Evolutionary conservation across 2,329 filamentous ascomycete genomes (phyloP).

Genomic region (Teratosphaeriaceae sp.): DNA sequence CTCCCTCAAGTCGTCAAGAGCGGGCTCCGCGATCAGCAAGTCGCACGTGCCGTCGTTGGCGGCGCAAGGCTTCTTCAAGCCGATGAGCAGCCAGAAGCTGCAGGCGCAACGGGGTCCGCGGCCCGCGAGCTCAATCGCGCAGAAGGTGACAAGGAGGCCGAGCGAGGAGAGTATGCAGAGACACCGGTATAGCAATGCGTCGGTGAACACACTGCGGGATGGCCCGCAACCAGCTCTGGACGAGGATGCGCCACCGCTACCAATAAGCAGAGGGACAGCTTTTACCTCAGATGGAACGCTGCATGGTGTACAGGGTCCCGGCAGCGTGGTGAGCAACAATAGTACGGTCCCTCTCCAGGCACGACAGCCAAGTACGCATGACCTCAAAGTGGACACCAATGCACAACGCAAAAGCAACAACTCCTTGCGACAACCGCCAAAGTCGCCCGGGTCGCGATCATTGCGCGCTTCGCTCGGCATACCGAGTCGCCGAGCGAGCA

Average conservation of each 20-base stretch:
- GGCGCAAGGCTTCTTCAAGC: slow-evolving; percentile 86
- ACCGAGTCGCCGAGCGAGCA: slow-evolving; percentile 15
- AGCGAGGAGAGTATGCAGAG: slow-evolving; percentile 29
- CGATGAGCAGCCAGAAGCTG: slow-evolving; percentile 92
- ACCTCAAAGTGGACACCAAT: slow-evolving; percentile 3
- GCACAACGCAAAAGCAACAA: slow-evolving; percentile 1
- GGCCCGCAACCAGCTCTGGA: slow-evolving; percentile 31
- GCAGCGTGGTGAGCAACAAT: slow-evolving; percentile 61
- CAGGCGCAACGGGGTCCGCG: slow-evolving; percentile 75
- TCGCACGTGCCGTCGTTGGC: slow-evolving; percentile 87
- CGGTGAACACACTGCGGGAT: slow-evolving; percentile 42
- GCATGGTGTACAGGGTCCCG: slow-evolving; percentile 5
- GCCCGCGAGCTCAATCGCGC: slow-evolving; percentile 28
- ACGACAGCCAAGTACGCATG: background rate
- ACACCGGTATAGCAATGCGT: slow-evolving; percentile 54
- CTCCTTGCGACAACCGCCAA: slow-evolving; percentile 17
- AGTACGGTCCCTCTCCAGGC: slow-evolving; percentile 69
- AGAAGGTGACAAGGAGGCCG: slow-evolving; percentile 15
- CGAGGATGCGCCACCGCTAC: slow-evolving; percentile 42
- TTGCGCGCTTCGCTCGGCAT: slow-evolving; percentile 23
- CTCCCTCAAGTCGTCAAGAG: slow-evolving; percentile 16
- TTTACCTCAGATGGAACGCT: slow-evolving; percentile 49
- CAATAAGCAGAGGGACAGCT: slow-evolving; percentile 72
- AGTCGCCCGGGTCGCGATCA: slow-evolving; percentile 19
- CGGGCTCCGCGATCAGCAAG: slow-evolving; percentile 60